These are phyloP conservation scores for Gastrolobium villosum DNA, from an alignment of 306 rosid genomes.

Conservation along the genomic window DNA sequence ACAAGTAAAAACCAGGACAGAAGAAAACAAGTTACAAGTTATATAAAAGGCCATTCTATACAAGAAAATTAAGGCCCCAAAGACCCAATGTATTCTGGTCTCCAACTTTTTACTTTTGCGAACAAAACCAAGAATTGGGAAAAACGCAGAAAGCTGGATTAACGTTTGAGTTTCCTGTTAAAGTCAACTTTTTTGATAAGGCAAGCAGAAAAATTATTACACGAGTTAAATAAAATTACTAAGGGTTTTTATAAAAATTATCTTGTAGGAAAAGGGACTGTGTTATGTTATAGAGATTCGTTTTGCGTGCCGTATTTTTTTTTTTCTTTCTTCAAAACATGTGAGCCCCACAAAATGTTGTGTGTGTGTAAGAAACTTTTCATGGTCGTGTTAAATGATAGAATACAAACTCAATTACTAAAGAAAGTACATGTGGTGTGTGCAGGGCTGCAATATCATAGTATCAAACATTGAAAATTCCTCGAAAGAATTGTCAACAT, in stretches of 20 bases:
- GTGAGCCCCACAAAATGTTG: no score
- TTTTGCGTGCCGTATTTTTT: no score
- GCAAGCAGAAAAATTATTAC: slow-evolving; percentile 19
- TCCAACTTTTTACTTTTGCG: slow-evolving; percentile 48
- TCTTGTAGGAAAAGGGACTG: no score
- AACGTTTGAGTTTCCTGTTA: neutral
- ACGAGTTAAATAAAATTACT: neutral
- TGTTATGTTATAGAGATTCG: no score
- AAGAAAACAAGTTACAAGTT: slow-evolving; percentile 13
- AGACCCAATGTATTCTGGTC: slow-evolving; percentile 20
- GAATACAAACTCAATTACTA: no score
- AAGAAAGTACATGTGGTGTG: neutral
- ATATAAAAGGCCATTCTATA: neutral
- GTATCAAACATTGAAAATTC: no score
- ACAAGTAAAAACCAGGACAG: neutral
- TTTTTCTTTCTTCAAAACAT: no score
- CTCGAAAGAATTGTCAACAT: neutral
- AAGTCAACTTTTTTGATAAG: neutral
- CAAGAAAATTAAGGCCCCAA: slow-evolving; percentile 16
- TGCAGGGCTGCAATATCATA: neutral
- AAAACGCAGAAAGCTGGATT: neutral
- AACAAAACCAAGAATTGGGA: slow-evolving; percentile 33
- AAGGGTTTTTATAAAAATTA: no score
- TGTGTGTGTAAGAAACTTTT: no score
- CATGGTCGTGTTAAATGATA: no score